Evolutionary conservation across 768 basidiomycete species (phyloP).

Genomic region (Phylloporus sp.): DNA sequence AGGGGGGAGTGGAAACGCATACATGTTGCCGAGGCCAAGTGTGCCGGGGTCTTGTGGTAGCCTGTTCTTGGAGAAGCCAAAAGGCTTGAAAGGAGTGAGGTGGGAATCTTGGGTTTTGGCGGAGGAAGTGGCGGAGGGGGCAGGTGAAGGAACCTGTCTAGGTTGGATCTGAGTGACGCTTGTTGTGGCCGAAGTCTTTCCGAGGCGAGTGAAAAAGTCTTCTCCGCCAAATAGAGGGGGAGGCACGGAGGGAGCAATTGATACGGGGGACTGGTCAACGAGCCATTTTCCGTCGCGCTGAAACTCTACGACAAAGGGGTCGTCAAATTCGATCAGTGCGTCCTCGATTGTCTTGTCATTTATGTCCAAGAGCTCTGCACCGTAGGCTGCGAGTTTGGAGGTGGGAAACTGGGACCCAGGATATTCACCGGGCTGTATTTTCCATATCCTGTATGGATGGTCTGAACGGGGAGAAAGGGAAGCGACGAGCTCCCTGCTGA

Average conservation of each 20-base stretch:
- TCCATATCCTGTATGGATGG: conserved; percentile 60
- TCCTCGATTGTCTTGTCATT: conserved; percentile 53
- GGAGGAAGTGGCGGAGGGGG: conserved; percentile 17
- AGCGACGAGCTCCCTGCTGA: conserved; percentile 39
- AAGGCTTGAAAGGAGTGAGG: conserved; percentile 28
- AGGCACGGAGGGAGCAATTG: conserved; percentile 25
- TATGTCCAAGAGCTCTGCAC: conserved; percentile 39
- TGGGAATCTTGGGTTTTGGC: conserved; percentile 26
- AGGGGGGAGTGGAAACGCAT: conserved; percentile 25
- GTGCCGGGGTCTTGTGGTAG: conserved; percentile 59
- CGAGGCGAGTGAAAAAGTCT: conserved; percentile 53
- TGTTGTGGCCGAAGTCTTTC: conserved; percentile 18
- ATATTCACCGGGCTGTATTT: conserved; percentile 37
- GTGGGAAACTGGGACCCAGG: conserved; percentile 28
- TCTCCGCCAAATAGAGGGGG: conserved; percentile 52
- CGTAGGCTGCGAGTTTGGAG: conserved; percentile 22
- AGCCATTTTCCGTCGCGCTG: conserved; percentile 57
- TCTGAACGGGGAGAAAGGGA: conserved; percentile 31
- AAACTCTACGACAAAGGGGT: conserved; percentile 76
- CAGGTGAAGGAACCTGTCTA: conserved; percentile 19
- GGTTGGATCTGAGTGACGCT: conserved; percentile 23
- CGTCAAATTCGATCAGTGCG: conserved; percentile 51
- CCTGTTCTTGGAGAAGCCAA: conserved; percentile 36
- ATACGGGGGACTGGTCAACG: conserved; percentile 30
- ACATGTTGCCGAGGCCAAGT: conserved; percentile 87